Evolutionary conservation across 2,329 filamentous ascomycete species (phyloP).

Genomic region (Ceratocystis cacaofunesta): DNA sequence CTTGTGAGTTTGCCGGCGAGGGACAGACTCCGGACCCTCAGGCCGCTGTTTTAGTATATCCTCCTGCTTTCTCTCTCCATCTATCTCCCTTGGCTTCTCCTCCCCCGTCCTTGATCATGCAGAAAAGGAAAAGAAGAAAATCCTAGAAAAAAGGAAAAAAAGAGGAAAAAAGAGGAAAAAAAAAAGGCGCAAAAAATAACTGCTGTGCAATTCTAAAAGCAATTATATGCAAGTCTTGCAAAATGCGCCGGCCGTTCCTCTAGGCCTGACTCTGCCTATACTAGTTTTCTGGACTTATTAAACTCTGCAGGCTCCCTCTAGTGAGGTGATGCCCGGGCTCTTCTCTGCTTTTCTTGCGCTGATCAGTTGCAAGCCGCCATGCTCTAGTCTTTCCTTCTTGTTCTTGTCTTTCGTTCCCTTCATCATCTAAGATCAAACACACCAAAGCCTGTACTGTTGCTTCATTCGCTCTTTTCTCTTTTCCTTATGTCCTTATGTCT

Average conservation of each 20-base stretch:
- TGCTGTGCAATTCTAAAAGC: background rate
- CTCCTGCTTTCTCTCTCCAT: background rate
- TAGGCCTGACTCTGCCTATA: background rate
- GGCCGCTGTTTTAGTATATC: background rate
- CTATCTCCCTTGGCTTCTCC: background rate
- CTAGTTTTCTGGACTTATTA: background rate
- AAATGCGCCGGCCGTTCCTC: background rate
- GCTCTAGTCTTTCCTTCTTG: background rate
- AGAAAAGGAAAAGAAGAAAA: background rate
- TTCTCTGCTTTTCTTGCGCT: background rate
- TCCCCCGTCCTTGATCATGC: background rate
- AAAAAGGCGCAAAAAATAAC: background rate
- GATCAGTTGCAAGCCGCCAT: background rate
- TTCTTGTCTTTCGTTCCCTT: background rate
- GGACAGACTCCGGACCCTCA: background rate
- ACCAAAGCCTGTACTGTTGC: background rate
- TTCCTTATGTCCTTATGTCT: background rate
- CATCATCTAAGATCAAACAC: background rate
- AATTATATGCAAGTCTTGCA: background rate
- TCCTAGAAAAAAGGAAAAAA: too few species aligned
- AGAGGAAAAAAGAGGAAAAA: background rate
- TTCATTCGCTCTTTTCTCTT: too few species aligned
- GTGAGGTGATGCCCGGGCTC: background rate
- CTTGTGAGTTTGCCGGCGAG: background rate
- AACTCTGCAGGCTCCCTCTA: background rate